These are phyloP conservation scores for Hericium coralloides DNA, from an alignment of 768 basidiomycete genomes.

Conservation along the genomic window DNA sequence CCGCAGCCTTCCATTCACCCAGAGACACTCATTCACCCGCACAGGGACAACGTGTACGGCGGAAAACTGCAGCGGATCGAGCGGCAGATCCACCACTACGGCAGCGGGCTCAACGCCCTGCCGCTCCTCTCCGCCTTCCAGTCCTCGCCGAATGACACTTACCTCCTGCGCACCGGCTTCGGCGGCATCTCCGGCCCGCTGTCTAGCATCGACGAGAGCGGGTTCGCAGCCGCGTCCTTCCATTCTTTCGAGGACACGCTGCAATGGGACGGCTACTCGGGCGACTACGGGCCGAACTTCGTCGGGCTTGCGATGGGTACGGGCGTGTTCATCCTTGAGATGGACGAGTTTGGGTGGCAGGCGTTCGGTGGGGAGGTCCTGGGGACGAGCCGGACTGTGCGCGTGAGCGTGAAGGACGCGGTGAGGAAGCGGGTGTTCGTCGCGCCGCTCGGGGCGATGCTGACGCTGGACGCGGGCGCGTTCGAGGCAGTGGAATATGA, in stretches of 20 bases:
- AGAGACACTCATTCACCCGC: neutral
- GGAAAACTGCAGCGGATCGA: slow-evolving; percentile 39
- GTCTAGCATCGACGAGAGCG: slow-evolving; percentile 47
- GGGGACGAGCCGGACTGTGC: slow-evolving; percentile 31
- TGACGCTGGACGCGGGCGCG: slow-evolving; percentile 43
- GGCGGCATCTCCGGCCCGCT: slow-evolving; percentile 46
- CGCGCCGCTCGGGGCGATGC: slow-evolving; percentile 36
- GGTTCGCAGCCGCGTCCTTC: slow-evolving; percentile 51
- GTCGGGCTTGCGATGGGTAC: slow-evolving; percentile 45
- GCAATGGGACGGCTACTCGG: slow-evolving; percentile 49
- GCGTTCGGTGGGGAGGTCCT: slow-evolving; percentile 44
- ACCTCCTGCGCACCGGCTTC: slow-evolving; percentile 43
- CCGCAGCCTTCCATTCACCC: neutral
- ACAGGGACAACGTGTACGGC: slow-evolving; percentile 44
- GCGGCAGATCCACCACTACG: slow-evolving; percentile 52
- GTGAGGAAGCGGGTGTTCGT: slow-evolving; percentile 43
- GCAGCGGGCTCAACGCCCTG: slow-evolving; percentile 45
- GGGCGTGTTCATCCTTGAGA: slow-evolving; percentile 35
- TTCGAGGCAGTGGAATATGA: slow-evolving; percentile 36
- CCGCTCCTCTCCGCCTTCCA: slow-evolving; percentile 44
- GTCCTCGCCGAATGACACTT: slow-evolving; percentile 36
- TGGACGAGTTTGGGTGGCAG: slow-evolving; percentile 54
- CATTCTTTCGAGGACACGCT: slow-evolving; percentile 50
- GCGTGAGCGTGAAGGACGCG: slow-evolving; percentile 38
- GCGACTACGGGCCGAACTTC: slow-evolving; percentile 54